These are phyloP conservation scores for Oenanthe sinensis DNA, from an alignment of 129 eudicot genomes.

Conservation along the genomic window DNA sequence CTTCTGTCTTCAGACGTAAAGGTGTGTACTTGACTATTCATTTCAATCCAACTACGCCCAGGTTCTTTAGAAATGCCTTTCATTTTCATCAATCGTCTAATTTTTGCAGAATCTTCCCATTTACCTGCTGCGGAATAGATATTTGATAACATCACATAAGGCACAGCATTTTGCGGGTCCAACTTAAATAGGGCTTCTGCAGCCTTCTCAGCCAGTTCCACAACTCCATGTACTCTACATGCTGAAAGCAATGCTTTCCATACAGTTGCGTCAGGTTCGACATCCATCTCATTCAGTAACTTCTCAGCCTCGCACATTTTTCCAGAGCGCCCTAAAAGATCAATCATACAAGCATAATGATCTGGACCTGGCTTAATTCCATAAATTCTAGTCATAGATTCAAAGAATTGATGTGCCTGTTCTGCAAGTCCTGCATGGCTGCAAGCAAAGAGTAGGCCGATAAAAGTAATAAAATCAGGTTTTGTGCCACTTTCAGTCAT, in stretches of 20 bases:
- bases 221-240: conserved; percentile 9
- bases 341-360: conserved; percentile 11
- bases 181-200: not conserved
- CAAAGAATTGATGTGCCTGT: conserved; percentile 1
- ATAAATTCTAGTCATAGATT: not conserved
- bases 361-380: conserved; percentile 11
- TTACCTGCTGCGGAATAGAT: not conserved
- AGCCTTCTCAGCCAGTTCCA: conserved; percentile 4
- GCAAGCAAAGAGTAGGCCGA: conserved; percentile 10
- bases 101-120: conserved; percentile 9
- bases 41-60: conserved; percentile 25
- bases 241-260: conserved; percentile 44
- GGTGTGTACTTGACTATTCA: conserved; percentile 37
- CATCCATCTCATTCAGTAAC: conserved; percentile 7
- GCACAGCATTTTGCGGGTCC: conserved; percentile 1
- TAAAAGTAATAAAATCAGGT: conserved; percentile 76
- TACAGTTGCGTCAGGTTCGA: conserved; percentile 32
- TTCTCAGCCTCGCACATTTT: conserved; percentile 7
- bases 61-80: conserved; percentile 2
- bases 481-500: conserved; percentile 51
- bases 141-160: conserved; percentile 8
- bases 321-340: conserved; percentile 7
- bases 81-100: conserved; percentile 1
- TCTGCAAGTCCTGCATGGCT: conserved; percentile 7
- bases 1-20: conserved; percentile 11